Conservation (phyloP, 345 rosid genomes). For the Populus ilicifolia region DNA sequence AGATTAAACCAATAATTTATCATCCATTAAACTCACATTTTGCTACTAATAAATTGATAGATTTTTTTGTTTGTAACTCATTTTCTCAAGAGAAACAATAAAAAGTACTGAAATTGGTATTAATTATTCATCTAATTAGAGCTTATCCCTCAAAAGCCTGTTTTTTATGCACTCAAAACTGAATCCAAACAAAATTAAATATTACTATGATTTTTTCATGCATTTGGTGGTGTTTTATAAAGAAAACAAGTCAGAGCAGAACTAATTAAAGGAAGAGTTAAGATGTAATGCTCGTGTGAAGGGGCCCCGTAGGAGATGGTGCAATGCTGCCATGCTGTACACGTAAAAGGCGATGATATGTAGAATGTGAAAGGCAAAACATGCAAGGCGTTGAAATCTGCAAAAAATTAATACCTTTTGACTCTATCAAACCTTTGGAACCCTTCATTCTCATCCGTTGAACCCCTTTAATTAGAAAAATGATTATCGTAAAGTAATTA, state of each 20-base stretch:
- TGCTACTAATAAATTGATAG: neutral
- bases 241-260: neutral
- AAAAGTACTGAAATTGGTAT: neutral
- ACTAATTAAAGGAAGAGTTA: neutral
- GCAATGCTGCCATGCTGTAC: neutral
- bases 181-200: neutral
- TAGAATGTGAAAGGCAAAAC: conserved; percentile 1
- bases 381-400: conserved; percentile 11
- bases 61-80: neutral
- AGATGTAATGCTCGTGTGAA: neutral
- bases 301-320: neutral
- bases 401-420: conserved; percentile 6
- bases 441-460: conserved; percentile 17
- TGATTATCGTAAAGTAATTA: neutral
- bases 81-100: neutral
- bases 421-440: conserved; percentile 11
- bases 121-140: neutral
- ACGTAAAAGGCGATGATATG: conserved; percentile 14
- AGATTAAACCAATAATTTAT: too few relatives aligned
- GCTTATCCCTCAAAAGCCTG: too few relatives aligned
- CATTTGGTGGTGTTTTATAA: neutral
- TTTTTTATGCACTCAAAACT: too few relatives aligned
- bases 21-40: neutral
- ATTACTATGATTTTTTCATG: neutral
- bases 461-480: neutral